Evolutionary conservation across 2,329 filamentous ascomycete species (phyloP).

Genomic region (Xylaria sp.): DNA sequence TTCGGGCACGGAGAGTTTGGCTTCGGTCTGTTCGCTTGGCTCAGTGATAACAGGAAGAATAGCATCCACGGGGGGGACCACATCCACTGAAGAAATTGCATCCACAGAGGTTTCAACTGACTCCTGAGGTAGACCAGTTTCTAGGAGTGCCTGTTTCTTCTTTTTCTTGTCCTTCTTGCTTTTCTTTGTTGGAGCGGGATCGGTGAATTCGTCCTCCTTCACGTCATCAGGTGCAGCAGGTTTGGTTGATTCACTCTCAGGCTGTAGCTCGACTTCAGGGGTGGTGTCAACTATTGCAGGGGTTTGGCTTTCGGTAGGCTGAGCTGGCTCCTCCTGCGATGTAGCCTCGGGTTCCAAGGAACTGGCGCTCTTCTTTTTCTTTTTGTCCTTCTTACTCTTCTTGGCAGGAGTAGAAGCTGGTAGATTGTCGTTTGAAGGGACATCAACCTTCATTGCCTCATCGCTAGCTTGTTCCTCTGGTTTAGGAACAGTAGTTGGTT

Average conservation of each 20-base stretch:
- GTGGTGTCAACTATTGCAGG: slow-evolving; percentile 5
- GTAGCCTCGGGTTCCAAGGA: slow-evolving; percentile 25
- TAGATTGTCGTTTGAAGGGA: slow-evolving; percentile 13
- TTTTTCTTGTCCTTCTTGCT: slow-evolving; percentile 40
- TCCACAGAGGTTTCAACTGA: slow-evolving; percentile 23
- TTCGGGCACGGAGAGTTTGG: background rate
- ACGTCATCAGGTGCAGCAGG: background rate
- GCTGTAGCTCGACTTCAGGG: background rate
- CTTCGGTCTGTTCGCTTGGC: slow-evolving; percentile 14
- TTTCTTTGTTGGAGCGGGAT: slow-evolving; percentile 38
- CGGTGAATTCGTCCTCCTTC: slow-evolving; percentile 16
- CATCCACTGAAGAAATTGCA: background rate
- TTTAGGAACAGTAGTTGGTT: slow-evolving; percentile 11
- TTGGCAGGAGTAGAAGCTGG: slow-evolving; percentile 22
- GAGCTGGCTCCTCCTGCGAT: slow-evolving; percentile 28
- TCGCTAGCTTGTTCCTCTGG: slow-evolving; percentile 5
- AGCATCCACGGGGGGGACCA: background rate
- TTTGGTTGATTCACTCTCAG: slow-evolving; percentile 4
- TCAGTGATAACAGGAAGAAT: background rate
- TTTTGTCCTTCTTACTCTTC: slow-evolving; percentile 50
- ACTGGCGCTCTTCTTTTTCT: slow-evolving; percentile 46
- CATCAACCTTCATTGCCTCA: slow-evolving; percentile 26
- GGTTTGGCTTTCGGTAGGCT: slow-evolving; percentile 29
- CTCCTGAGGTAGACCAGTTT: slow-evolving; percentile 22
- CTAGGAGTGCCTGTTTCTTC: slow-evolving; percentile 27